Percentiles rank a stretch among this genome's conserved stretches.
Evolutionary conservation across 2,329 filamentous ascomycete species (phyloP).

Genomic region (Penicillium aurantiogriseum): DNA sequence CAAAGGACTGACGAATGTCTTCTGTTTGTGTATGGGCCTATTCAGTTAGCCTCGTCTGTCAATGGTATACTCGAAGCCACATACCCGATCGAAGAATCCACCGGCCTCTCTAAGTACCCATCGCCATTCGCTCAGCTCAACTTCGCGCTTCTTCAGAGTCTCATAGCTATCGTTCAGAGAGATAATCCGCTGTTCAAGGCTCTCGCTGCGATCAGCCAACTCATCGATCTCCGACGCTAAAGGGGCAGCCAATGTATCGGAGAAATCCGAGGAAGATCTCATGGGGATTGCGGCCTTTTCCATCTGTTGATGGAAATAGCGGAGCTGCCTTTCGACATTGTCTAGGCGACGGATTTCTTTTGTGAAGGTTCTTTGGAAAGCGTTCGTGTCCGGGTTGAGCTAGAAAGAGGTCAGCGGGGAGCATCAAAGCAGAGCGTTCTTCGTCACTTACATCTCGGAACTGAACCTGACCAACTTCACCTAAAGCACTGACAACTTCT

Average conservation of each 20-base stretch:
- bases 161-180: constrained; percentile 98
- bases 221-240: constrained; percentile 95
- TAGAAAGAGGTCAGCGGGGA: constrained; percentile 42
- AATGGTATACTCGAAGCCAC: constrained; percentile 4
- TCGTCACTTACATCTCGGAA: constrained; percentile 79
- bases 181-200: constrained; percentile 83
- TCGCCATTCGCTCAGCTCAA: constrained; percentile 95
- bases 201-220: constrained; percentile 86
- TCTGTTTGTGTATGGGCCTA: constrained; percentile 90
- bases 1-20: constrained; percentile 85
- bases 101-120: constrained; percentile 96
- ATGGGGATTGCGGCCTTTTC: constrained; percentile 85
- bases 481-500: constrained; percentile 93
- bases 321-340: constrained; percentile 96
- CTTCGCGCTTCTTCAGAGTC: constrained; percentile 94
- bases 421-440: constrained; percentile 1
- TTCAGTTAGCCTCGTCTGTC: not conserved
- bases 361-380: constrained; percentile 96
- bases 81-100: constrained; percentile 84
- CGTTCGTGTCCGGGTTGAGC: constrained; percentile 89
- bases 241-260: constrained; percentile 79
- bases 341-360: constrained; percentile 96
- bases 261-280: constrained; percentile 86
- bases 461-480: constrained; percentile 93
- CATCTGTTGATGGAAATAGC: constrained; percentile 95